Evolutionary conservation across 2,329 filamentous ascomycete species (phyloP).

Genomic region (Colletotrichum filicis): DNA sequence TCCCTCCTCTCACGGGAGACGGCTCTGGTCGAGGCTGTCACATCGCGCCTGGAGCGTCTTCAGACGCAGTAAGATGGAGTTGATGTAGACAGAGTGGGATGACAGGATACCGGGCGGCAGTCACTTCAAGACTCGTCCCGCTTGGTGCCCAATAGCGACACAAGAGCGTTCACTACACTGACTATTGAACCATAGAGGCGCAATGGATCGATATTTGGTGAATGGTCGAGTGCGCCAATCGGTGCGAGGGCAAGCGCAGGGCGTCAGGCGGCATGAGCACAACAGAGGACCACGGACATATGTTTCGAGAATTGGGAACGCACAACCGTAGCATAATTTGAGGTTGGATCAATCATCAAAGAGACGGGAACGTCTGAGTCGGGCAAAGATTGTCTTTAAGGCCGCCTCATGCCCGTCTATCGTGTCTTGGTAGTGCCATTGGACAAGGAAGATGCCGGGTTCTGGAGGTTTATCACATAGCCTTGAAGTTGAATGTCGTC

Average conservation of each 20-base stretch:
- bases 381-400: neutral
- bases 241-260: neutral
- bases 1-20: conserved; percentile 73
- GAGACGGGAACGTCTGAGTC: neutral
- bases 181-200: neutral
- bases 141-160: conserved; percentile 15
- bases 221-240: conserved; percentile 1
- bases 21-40: conserved; percentile 75
- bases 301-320: neutral
- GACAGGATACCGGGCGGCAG: conserved; percentile 13
- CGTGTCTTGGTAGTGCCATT: neutral
- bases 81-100: conserved; percentile 15
- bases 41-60: conserved; percentile 69
- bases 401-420: neutral
- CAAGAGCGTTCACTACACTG: neutral
- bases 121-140: conserved; percentile 1
- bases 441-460: conserved; percentile 2
- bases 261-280: neutral
- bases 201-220: neutral
- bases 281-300: neutral
- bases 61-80: conserved; percentile 39
- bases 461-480: neutral
- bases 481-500: neutral
- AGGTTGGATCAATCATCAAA: neutral
- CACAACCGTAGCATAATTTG: neutral